Base-by-base conservation (phyloP, 2,329 filamentous ascomycete species). In the Phoma sp. region DNA sequence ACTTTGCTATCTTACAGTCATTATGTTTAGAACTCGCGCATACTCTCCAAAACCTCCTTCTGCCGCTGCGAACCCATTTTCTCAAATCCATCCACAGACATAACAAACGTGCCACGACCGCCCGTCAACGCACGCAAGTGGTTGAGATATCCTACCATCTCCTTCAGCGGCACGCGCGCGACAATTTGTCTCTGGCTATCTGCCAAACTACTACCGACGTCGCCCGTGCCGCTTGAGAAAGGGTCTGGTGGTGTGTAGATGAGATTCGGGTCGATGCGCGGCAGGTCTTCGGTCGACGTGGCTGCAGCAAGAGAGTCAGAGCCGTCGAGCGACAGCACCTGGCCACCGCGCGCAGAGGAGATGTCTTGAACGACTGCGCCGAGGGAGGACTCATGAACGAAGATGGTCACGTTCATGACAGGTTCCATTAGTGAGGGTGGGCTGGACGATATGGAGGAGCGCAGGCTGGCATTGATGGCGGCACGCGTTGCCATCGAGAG, bases 111-210 rank as follows among this genome's bases (percentile, higher is more conserved):
- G 0, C 88, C 88, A 50, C 95, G 82, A 0, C 95, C 95, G 2
- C 89, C 90, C 3, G 93, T 99, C 79, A 96, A 83, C 75, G 91
- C 93, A 47, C 95, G 82, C 60, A 99, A 77, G 70, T 96, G 90
- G 72, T 91, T 91, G 64, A 98, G 80, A 74, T 98, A 99, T 37
- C 93, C 90, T 32, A 98, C 88, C 91, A 98, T 97, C 76, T 98
- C 93, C 77, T 95, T 96, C 66, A 98, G 81, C 29, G 95, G 95
- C 25, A 98, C 93, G 66, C 90, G 86, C 22, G 93, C 95, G 9
- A 89, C 87, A 62, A 99, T 91, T 53, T 86, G 84, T 29, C 81
- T 74, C 65, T 73, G 64, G 41, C 64, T 55, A 62, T 70, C 56
- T 63, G 55, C 59, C 2, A 61, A 32, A 5, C 58, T 66, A 8